Base-by-base conservation (phyloP, 208 protist genomes). In the Acanthamoeba healyi region DNA sequence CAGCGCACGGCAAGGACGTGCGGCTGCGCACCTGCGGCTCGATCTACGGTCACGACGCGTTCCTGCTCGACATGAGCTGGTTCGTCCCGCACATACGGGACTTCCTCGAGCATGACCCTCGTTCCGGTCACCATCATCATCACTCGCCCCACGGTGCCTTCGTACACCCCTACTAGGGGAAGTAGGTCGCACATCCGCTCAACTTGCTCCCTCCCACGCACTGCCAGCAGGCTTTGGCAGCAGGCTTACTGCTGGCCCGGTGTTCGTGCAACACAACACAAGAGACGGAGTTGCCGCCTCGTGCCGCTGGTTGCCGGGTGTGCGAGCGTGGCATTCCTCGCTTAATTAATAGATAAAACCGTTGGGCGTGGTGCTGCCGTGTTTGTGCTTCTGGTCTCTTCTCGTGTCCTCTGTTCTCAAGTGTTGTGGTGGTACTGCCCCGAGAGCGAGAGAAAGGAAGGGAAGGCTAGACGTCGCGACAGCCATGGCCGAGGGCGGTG, bases 21-120 rank as follows among this genome's bases (percentile, higher is more conserved):
- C 36, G 19, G n/a, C 51, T 92, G 22, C 32, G 63, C 7, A 67
- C 34, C 17, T 77, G 51, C 58, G 32, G 38, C 24, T 92, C 86
- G 10, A 92, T 92, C 49, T 92, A 67, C 63, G 86, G 86, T 17
- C 86, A 92, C 86, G 86, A 92, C 63, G 86, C 86, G 38, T 92
- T 92, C 86, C 61, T 92, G n/a, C 40, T 92, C 29, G 86, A 92
- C 32, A 61, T 92, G 34, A 34, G 34, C 36, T 74, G 54, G 32
- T 92, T 92, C 63, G 14, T 77, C 10, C 86, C 86, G 19, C 86
- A 77, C 19, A 49, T 92, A 19, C 51, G 63, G 7, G 86, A 92
- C 58, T 92, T 92, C 29, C 58, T 92, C 6, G 86, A 92, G 38
- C 40, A 49, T 6, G 38, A 46, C 70, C 15, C 0, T 38, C 34